phyloP scores from a whole-genome alignment of 2,329 filamentous ascomycete species.

The Penicillium hordei region DNA sequence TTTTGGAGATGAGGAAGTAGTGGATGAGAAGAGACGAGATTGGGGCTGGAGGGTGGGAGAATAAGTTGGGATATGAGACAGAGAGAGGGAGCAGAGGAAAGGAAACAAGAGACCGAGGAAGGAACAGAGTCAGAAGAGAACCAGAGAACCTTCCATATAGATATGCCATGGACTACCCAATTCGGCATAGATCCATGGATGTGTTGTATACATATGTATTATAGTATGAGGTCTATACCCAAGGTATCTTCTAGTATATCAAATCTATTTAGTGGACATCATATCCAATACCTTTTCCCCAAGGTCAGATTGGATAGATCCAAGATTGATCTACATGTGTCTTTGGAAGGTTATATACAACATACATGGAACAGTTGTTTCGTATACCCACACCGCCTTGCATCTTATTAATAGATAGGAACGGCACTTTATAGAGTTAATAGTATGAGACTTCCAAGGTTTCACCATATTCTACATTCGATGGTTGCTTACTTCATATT shows the following conservation, averaged over 20 bases:
- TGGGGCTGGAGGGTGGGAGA: slow-evolving; percentile 22
- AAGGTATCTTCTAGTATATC: too few species aligned
- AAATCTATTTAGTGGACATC: too few species aligned
- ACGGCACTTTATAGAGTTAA: background rate
- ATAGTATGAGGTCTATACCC: too few species aligned
- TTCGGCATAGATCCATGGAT: background rate
- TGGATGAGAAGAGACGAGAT: background rate
- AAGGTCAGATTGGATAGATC: too few species aligned
- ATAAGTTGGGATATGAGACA: slow-evolving; percentile 24
- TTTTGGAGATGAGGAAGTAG: slow-evolving; percentile 15
- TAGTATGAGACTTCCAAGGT: background rate
- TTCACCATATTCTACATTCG: background rate
- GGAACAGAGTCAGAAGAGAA: background rate
- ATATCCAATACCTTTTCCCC: too few species aligned
- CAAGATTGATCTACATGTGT: too few species aligned
- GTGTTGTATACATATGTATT: too few species aligned
- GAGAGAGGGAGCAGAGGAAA: slow-evolving; percentile 5
- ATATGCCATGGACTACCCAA: background rate
- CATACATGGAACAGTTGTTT: too few species aligned
- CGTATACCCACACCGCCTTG: too few species aligned
- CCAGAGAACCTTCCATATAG: background rate
- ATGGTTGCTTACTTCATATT: background rate
- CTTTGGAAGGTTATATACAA: too few species aligned
- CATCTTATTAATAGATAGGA: background rate
- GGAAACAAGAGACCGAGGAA: background rate